Base-by-base conservation (phyloP, 371 early-diverging fungal genomes). In the Apophysomyces trapeziformis region DNA sequence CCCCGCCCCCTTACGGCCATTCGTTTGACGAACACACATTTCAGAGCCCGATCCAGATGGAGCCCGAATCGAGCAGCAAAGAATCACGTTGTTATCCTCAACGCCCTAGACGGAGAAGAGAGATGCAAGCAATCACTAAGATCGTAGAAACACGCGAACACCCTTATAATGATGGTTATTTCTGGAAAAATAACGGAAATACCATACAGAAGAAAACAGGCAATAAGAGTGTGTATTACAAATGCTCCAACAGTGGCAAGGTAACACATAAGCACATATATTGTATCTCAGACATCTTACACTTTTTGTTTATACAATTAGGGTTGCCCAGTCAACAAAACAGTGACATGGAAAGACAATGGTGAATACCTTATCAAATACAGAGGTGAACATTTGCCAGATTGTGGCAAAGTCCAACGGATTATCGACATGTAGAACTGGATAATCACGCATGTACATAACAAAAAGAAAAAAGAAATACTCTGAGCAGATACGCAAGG, bases 71-170 rank as follows among this genome's bases (percentile, higher is more conserved):
- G 9, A 21, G 21, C 54, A 50, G 21, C 9, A 26, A 50, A 41
- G 11, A 8, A 50, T 50, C 54, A 18, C 54, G 54, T 6, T 50
- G 54, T 50, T 50, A 50, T 26, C 54, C 54, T 18, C 54, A 50
- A 50, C 67, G 82, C 35, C 84, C 84, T 66, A 79, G 85, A 12
- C 80, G 82, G 58, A 73, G 89, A 62, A 77, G 87, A 41, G 87
- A 86, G 67, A 88, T 88, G 87, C 87, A 87, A 56, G 85, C 89
- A 5, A 86, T 88, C 35, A 87, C 85, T 39, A 85, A 85, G 68
- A 83, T 87, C 58, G 85, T 88, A 12, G 89, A 88, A 58, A 87
- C 89, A 7, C 80, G 77, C 35, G 89, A 88, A 41, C 73, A 66
- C 56, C 85, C 84, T 5, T 83, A 83, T 57, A 38, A 74, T 14